Conservation (phyloP, 2,329 filamentous ascomycete genomes). For the Aspergillus novoparasiticus region DNA sequence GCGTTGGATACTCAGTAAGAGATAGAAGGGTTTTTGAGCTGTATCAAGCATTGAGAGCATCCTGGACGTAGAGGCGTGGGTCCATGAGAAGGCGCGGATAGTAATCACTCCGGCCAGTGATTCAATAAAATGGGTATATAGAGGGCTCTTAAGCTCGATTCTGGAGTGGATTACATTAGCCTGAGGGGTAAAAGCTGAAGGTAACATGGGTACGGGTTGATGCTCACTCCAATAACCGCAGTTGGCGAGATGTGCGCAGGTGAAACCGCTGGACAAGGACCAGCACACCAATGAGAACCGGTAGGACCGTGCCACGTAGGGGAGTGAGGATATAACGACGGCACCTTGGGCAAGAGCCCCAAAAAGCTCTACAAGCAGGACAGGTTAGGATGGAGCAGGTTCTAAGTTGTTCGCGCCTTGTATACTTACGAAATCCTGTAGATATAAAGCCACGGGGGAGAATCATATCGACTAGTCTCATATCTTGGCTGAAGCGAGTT, state of each 20-base stretch:
- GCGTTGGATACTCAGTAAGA: constrained; percentile 49
- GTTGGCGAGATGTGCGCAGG: constrained; percentile 21
- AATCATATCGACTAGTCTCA: constrained; percentile 48
- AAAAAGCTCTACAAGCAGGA: background rate
- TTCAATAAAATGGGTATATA: constrained; percentile 24
- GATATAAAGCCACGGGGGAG: constrained; percentile 29
- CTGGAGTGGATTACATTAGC: background rate
- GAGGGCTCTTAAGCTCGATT: constrained; percentile 23
- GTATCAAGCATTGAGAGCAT: constrained; percentile 37
- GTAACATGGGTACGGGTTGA: background rate
- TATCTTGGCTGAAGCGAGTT: constrained; percentile 47
- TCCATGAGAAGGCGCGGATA: constrained; percentile 22
- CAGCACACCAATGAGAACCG: constrained; percentile 12
- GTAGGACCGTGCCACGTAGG: constrained; percentile 18
- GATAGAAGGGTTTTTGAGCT: constrained; percentile 49
- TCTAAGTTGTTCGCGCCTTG: background rate
- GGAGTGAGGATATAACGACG: constrained; percentile 14
- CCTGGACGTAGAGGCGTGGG: background rate
- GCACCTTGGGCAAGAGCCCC: constrained; percentile 10
- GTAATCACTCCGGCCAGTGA: constrained; percentile 18
- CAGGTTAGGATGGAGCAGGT: background rate
- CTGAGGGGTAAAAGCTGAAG: background rate
- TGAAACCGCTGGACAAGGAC: constrained; percentile 22
- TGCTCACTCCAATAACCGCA: constrained; percentile 18
- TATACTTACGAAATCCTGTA: background rate